Evolutionary conservation across 306 rosid species (phyloP).

Genomic region (Gastrolobium villosum): DNA sequence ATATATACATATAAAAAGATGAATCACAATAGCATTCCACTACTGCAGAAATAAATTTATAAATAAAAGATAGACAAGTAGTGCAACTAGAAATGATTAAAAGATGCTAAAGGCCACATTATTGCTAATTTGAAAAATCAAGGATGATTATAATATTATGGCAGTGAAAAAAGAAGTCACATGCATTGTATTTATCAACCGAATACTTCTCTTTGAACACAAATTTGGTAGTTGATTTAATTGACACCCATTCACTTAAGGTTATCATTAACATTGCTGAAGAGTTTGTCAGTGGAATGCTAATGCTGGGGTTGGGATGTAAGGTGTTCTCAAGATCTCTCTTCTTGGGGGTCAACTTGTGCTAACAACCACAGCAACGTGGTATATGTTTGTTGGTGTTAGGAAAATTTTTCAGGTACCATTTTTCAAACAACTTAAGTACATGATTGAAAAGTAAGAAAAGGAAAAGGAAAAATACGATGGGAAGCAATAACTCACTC

Average conservation of each 20-base stretch:
- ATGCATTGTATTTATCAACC: neutral
- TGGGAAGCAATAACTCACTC: neutral
- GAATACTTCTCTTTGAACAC: conserved; percentile 1
- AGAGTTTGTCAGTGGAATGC: neutral
- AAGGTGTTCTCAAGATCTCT: neutral
- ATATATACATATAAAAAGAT: neutral
- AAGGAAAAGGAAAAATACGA: neutral
- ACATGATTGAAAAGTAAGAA: neutral
- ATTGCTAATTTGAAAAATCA: conserved; percentile 40
- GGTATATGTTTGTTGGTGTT: conserved; percentile 3
- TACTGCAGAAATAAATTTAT: neutral
- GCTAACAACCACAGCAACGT: neutral
- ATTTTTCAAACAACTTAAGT: conserved; percentile 14
- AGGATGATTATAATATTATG: neutral
- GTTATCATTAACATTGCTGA: conserved; percentile 2
- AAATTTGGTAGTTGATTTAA: neutral
- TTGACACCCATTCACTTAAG: neutral
- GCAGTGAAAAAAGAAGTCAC: conserved; percentile 2
- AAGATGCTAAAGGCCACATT: conserved; percentile 22
- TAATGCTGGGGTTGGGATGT: neutral
- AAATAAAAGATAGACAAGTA: neutral
- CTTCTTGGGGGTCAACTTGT: conserved; percentile 12
- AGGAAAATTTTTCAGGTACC: conserved; percentile 15
- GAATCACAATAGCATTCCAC: neutral
- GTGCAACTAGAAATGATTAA: conserved; percentile 26